Evolutionary conservation across 345 rosid genomes (phyloP).

Genomic region (Rhodomyrtus tomentosa): DNA sequence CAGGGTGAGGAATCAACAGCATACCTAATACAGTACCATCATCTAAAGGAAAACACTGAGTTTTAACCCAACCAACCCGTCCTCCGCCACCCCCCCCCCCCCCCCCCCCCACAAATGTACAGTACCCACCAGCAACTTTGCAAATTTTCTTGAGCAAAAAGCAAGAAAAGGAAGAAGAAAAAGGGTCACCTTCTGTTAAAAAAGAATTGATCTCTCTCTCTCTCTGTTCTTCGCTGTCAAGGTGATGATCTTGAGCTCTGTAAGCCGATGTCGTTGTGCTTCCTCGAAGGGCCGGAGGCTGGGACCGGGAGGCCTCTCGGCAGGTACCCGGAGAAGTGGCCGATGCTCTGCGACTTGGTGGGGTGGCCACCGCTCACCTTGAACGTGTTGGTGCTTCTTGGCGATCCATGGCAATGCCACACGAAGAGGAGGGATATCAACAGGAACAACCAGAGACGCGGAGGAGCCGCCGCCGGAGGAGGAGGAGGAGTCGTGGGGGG

Average conservation of each 20-base stretch:
- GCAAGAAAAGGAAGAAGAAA: neutral
- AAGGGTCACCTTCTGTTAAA: neutral
- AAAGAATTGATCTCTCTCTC: neutral
- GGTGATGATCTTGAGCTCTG: constrained; percentile 11
- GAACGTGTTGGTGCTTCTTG: constrained; percentile 8
- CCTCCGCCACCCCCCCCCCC: too few species aligned
- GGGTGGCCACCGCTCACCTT: constrained; percentile 6
- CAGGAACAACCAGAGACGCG: neutral
- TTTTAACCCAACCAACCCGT: too few species aligned
- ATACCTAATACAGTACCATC: neutral
- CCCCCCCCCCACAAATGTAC: neutral
- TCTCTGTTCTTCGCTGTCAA: neutral
- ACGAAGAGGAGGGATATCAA: constrained; percentile 2
- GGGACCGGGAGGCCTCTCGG: constrained; percentile 29
- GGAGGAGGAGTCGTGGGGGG: neutral
- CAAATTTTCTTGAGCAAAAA: neutral
- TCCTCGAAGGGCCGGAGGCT: constrained; percentile 33
- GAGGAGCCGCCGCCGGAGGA: neutral
- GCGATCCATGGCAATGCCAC: constrained; percentile 7
- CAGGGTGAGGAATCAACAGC: neutral
- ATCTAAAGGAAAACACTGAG: neutral
- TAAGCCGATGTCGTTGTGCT: constrained; percentile 35
- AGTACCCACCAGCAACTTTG: neutral
- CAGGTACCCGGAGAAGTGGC: constrained; percentile 24
- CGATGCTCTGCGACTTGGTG: neutral